Evolutionary conservation across 208 protist species (phyloP).

Genomic region (Leishmania martiniquensis): DNA sequence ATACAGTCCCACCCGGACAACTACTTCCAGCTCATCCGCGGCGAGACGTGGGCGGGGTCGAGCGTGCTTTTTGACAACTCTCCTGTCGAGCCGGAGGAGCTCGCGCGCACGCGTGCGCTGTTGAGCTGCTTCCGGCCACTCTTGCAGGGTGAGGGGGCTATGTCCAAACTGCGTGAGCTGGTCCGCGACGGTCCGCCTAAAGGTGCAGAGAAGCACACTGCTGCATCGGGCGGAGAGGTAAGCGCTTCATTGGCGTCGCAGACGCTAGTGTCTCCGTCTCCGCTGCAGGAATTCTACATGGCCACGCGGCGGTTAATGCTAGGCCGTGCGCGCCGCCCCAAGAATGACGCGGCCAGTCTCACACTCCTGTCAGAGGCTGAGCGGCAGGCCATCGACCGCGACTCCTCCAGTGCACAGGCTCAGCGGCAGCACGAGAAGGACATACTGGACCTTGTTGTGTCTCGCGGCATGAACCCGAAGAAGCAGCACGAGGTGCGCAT

Average conservation of each 20-base stretch:
- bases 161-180: slow-evolving; percentile 40
- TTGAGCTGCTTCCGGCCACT: slow-evolving; percentile 47
- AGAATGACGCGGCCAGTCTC: slow-evolving; percentile 56
- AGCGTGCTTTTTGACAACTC: slow-evolving; percentile 46
- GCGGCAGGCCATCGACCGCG: background rate
- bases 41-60: slow-evolving; percentile 26
- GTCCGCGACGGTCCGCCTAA: slow-evolving; percentile 60
- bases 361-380: slow-evolving; percentile 35
- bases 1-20: slow-evolving; percentile 82
- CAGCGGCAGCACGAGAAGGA: slow-evolving; percentile 20
- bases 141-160: slow-evolving; percentile 31
- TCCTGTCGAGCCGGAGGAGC: slow-evolving; percentile 47
- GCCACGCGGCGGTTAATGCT: slow-evolving; percentile 44
- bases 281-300: slow-evolving; percentile 33
- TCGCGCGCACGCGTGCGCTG: slow-evolving; percentile 44
- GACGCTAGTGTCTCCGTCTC: background rate
- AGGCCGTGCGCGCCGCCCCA: slow-evolving; percentile 20
- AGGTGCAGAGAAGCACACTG: background rate
- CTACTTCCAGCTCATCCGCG: slow-evolving; percentile 67
- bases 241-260: background rate
- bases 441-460: slow-evolving; percentile 64
- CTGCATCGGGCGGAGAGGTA: background rate
- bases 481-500: slow-evolving; percentile 90
- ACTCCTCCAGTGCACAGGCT: background rate
- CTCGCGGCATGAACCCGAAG: slow-evolving; percentile 80